phyloP scores from a whole-genome alignment of 2,329 filamentous ascomycete species.

The Aureobasidium sp. region DNA sequence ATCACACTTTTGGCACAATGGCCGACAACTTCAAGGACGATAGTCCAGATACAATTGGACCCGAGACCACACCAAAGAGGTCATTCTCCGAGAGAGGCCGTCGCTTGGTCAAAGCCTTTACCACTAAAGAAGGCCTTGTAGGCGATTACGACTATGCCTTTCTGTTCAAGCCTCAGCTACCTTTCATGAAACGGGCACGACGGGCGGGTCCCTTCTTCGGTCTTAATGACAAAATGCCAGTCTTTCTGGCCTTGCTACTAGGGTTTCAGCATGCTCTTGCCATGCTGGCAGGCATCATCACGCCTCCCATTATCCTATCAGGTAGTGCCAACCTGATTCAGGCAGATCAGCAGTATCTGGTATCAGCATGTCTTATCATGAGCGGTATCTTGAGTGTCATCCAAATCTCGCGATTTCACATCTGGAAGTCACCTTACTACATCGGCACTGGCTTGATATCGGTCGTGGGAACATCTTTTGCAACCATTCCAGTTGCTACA shows the following conservation, averaged over 20 bases:
- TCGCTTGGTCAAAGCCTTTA: conserved; percentile 40
- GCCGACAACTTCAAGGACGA: conserved; percentile 31
- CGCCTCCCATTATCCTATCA: conserved; percentile 67
- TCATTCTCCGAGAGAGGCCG: conserved; percentile 36
- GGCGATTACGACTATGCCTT: conserved; percentile 87
- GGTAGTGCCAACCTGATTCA: conserved; percentile 57
- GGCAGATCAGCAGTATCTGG: conserved; percentile 64
- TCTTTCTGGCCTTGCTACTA: conserved; percentile 64
- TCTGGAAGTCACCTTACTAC: conserved; percentile 65
- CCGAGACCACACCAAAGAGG: conserved; percentile 35
- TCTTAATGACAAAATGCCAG: conserved; percentile 71
- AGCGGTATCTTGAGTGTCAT: conserved; percentile 67
- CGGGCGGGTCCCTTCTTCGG: conserved; percentile 72
- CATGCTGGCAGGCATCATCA: conserved; percentile 64
- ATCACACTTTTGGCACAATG: background rate
- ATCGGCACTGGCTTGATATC: conserved; percentile 74
- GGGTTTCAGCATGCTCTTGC: conserved; percentile 74
- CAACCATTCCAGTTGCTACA: conserved; percentile 65
- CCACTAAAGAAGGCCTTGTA: conserved; percentile 62
- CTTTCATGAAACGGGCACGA: conserved; percentile 63
- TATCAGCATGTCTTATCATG: conserved; percentile 71
- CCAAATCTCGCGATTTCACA: conserved; percentile 71
- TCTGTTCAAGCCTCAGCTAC: conserved; percentile 73
- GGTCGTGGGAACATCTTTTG: conserved; percentile 72
- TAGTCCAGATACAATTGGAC: conserved; percentile 40